Evolutionary conservation across 75 land plant species (phyloP), one percentile per base, ranked within the genome.

Genomic region (Ceratopteris richardii): DNA sequence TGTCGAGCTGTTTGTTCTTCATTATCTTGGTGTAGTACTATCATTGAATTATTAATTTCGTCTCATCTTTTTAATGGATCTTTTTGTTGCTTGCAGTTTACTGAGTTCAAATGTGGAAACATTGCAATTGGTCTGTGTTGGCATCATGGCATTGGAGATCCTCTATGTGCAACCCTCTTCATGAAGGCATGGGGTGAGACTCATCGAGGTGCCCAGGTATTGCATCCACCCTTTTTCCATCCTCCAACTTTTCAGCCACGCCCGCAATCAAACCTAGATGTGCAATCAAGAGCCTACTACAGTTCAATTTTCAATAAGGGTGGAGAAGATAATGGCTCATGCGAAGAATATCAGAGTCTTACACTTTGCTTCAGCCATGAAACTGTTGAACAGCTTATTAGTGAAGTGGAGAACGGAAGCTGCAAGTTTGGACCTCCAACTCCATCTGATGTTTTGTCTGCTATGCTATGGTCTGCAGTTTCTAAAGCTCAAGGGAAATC

Each of bases 81-180:
- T 46, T 46, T 21, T 46, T 21, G 22, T 4, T 22, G 9, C 2
- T n/a, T 69, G 63, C 70, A 84, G 87, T 12, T 84, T 17, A 84
- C 62, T 43, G 73, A 59, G 0, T 84, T 84, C 60, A 56, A 63
- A 61, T 72, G 73, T n/a, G 80, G 78, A 0, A 74, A 74, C 0
- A 0, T 69, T 2, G 81, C 88, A 1, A 69, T 84, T 9, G 88
- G 88, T 2, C 37, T 81, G 18, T 78, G 81, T 60, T 81, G 78
- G 70, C 43, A 69, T 58, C 88, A 84, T 64, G 61, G 75, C 68
- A 66, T 56, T 25, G 77, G 73, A 2, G 88, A 84, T 59, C 70
- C 75, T 48, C 68, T 72, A 29, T 70, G 73, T 53, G 66, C 64
- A 13, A 62, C 64, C 50, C 54, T 81, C 17, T 41, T 84, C 59